Conservation (phyloP, 306 rosid genomes). For the Inga oerstediana region DNA sequence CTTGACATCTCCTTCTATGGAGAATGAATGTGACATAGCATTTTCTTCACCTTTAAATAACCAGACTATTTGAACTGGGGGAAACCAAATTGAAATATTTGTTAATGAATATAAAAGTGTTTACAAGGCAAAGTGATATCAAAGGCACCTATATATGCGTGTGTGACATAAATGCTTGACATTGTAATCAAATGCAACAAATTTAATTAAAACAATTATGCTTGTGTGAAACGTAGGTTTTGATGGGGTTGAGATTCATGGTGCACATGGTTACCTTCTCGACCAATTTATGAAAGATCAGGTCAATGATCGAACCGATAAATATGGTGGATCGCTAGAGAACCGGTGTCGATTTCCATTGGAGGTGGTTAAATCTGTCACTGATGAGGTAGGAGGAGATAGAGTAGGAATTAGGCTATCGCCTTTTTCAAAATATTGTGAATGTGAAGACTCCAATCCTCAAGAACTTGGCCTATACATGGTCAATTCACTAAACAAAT, state of each 20-base stretch:
- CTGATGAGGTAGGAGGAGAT: conserved; percentile 56
- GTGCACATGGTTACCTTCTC: conserved; percentile 66
- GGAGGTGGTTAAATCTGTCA: conserved; percentile 60
- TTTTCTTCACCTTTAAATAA: no score
- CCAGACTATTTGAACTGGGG: neutral
- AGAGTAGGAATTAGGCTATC: conserved; percentile 68
- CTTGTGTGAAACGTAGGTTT: conserved; percentile 47
- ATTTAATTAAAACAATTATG: neutral
- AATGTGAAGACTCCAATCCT: conserved; percentile 62
- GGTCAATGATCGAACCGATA: conserved; percentile 59
- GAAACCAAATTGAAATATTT: no score
- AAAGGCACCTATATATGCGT: no score
- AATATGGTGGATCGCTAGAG: conserved; percentile 74
- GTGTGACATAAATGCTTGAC: neutral
- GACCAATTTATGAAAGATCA: conserved; percentile 70
- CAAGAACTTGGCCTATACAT: conserved; percentile 49
- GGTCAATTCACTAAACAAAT: conserved; percentile 50
- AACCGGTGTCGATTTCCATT: conserved; percentile 60
- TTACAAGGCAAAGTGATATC: no score
- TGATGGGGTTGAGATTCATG: conserved; percentile 83
- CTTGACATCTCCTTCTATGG: no score
- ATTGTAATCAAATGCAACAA: neutral
- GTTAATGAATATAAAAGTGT: no score
- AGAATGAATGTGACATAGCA: no score
- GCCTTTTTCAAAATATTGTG: conserved; percentile 51